Percentiles rank a stretch among this genome's conserved stretches.
Conservation (phyloP, 2,329 filamentous ascomycete species). For the Paecilomyces niveus region DNA sequence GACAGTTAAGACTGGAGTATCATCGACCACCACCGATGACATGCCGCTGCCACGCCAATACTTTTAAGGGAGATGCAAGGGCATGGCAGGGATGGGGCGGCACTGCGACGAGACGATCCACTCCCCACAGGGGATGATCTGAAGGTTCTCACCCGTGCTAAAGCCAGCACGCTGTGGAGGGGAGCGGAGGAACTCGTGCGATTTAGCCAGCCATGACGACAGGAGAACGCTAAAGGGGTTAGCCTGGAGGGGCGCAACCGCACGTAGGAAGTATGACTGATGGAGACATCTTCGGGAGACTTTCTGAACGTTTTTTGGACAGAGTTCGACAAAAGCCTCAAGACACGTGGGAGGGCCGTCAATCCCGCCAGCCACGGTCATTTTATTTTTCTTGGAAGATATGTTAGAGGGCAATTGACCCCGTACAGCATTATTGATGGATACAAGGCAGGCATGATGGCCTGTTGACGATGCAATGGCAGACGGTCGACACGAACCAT, state of each 20-base stretch:
- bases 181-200: background rate
- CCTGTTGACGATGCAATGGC: background rate
- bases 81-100: background rate
- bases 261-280: background rate
- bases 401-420: background rate
- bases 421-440: background rate
- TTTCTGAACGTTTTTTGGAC: background rate
- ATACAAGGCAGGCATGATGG: no score
- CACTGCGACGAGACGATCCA: conserved; percentile 1
- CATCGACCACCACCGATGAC: background rate
- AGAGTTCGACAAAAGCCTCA: background rate
- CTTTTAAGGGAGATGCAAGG: conserved; percentile 1
- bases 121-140: conserved; percentile 1
- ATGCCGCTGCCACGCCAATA: background rate
- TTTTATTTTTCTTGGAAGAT: background rate
- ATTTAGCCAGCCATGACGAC: background rate
- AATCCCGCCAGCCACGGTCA: background rate
- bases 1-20: background rate
- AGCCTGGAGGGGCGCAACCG: background rate
- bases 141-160: background rate
- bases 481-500: background rate
- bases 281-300: background rate
- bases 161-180: background rate
- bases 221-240: background rate
- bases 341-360: background rate